phyloP scores from a whole-genome alignment of 257 asterid species.

The Solanum pinnatisectum region DNA sequence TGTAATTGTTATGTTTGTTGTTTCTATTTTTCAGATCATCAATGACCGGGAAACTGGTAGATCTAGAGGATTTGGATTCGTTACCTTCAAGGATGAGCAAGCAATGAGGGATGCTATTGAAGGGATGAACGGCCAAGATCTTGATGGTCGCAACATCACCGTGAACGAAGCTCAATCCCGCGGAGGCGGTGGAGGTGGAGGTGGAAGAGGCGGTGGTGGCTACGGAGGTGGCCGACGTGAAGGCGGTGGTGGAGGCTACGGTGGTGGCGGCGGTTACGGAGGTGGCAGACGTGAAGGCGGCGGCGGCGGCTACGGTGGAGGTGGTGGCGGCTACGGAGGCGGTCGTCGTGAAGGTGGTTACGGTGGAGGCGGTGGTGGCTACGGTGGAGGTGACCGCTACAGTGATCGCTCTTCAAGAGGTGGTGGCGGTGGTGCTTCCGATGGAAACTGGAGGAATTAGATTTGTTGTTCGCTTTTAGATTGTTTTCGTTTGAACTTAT shows the following conservation, averaged over 20 bases:
- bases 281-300: slow-evolving; percentile 16
- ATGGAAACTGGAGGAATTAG: neutral
- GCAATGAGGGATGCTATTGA: slow-evolving; percentile 74
- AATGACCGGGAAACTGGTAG: slow-evolving; percentile 92
- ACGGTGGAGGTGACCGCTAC: neutral
- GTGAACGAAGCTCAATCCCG: neutral
- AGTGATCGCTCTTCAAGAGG: neutral
- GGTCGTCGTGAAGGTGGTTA: neutral
- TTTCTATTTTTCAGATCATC: slow-evolving; percentile 29
- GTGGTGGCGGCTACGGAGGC: slow-evolving; percentile 9
- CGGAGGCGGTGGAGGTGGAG: slow-evolving; percentile 30
- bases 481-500: neutral
- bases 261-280: neutral
- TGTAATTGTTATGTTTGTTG: neutral
- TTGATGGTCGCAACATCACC: slow-evolving; percentile 56
- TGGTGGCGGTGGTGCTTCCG: neutral
- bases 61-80: slow-evolving; percentile 92
- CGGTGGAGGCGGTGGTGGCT: neutral
- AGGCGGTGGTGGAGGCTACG: slow-evolving; percentile 26
- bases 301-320: slow-evolving; percentile 1
- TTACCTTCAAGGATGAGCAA: slow-evolving; percentile 68
- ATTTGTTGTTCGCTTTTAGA: neutral
- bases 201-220: slow-evolving; percentile 7
- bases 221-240: slow-evolving; percentile 7
- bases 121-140: slow-evolving; percentile 73